These are phyloP conservation scores for Fusarium gaditjirri DNA, from an alignment of 2,329 filamentous ascomycete species.

Conservation along the genomic window DNA sequence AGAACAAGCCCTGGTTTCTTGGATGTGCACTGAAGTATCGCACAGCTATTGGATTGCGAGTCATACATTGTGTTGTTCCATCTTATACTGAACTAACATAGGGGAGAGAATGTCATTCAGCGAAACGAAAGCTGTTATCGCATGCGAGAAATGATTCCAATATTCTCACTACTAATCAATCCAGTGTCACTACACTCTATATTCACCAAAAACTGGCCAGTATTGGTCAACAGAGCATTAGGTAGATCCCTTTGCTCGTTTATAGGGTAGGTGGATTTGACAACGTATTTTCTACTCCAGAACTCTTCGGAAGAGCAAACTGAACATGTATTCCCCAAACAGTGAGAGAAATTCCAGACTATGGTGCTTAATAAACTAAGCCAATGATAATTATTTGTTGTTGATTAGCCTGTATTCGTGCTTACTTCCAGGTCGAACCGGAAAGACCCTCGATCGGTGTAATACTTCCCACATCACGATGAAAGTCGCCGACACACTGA, in stretches of 20 bases:
- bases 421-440: neutral
- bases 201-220: neutral
- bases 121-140: too few species aligned
- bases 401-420: neutral
- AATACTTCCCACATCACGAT: neutral
- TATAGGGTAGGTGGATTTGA: neutral
- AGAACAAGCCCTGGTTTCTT: too few species aligned
- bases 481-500: neutral
- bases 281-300: neutral
- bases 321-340: neutral
- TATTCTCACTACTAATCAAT: rapidly evolving
- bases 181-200: rapidly evolving
- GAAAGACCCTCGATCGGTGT: neutral
- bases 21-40: too few species aligned
- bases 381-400: neutral
- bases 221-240: too few species aligned
- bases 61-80: too few species aligned
- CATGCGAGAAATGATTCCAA: too few species aligned
- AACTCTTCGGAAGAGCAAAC: neutral
- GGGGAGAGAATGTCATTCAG: too few species aligned
- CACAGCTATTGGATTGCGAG: too few species aligned
- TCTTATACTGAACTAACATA: too few species aligned
- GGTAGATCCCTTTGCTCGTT: neutral
- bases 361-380: too few species aligned
- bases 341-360: neutral